Conservation (phyloP, 2,329 filamentous ascomycete genomes). For the Helicocarpus griseus region DNA sequence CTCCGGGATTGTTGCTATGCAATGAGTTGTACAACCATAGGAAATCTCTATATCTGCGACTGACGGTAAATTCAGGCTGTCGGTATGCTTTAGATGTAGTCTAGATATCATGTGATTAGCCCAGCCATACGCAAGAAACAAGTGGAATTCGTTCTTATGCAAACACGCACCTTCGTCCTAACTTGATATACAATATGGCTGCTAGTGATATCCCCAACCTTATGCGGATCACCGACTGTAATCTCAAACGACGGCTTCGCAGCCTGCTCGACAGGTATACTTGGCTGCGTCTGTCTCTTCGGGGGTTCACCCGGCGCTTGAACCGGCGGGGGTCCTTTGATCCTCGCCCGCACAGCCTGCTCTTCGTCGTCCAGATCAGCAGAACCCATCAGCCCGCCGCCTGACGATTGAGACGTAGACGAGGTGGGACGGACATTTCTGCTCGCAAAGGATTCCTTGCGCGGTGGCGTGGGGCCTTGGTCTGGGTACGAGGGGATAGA, state of each 20-base stretch:
- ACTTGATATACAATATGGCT: slow-evolving; percentile 98
- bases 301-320: slow-evolving; percentile 41
- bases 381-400: slow-evolving; percentile 49
- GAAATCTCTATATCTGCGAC: slow-evolving; percentile 89
- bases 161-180: slow-evolving; percentile 66
- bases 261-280: slow-evolving; percentile 84
- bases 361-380: slow-evolving; percentile 63
- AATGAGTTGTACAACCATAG: slow-evolving; percentile 94
- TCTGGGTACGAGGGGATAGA: slow-evolving; percentile 32
- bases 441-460: slow-evolving; percentile 44
- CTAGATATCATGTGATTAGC: slow-evolving; percentile 33
- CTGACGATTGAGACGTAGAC: slow-evolving; percentile 37
- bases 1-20: slow-evolving; percentile 87
- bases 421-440: slow-evolving; percentile 30
- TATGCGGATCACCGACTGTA: slow-evolving; percentile 89
- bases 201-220: slow-evolving; percentile 91
- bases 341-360: slow-evolving; percentile 46
- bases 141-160: background rate
- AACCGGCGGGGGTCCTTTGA: slow-evolving; percentile 52
- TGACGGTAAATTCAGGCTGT: slow-evolving; percentile 85
- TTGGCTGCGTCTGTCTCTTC: slow-evolving; percentile 55
- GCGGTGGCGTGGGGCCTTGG: slow-evolving; percentile 48
- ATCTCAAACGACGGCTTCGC: slow-evolving; percentile 88
- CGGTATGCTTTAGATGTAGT: slow-evolving; percentile 95
- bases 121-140: background rate